A percentile compares a stretch with the other conserved stretches of the same genome.
Conservation (phyloP, 306 rosid species). For the Boehmeria nivea region DNA sequence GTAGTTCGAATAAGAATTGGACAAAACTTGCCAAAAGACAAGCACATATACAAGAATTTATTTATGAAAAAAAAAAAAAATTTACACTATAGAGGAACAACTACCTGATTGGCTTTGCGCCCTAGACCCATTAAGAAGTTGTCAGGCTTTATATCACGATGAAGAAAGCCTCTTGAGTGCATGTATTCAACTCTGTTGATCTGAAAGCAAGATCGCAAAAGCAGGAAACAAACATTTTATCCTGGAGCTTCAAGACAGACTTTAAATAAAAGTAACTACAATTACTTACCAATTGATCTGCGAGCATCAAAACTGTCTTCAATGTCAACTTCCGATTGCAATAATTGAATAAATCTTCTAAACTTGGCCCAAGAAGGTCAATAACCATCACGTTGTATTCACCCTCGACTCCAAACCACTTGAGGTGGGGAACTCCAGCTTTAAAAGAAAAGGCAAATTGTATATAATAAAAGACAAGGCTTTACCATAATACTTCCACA, state of each 20-base stretch:
- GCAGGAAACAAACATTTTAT: conserved; percentile 3
- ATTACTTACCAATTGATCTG: conserved; percentile 88
- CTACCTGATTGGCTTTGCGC: conserved; percentile 96
- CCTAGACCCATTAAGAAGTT: conserved; percentile 98
- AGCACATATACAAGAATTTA: neutral
- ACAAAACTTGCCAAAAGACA: neutral
- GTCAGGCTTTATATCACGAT: conserved; percentile 98
- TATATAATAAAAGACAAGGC: conserved; percentile 11
- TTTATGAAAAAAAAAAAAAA: neutral
- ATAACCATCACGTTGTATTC: conserved; percentile 95
- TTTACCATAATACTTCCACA: no score
- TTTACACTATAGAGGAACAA: conserved; percentile 3
- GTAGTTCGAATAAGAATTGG: neutral
- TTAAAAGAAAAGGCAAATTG: conserved; percentile 30
- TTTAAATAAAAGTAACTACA: conserved; percentile 11
- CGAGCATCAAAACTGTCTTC: conserved; percentile 97
- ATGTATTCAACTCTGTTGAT: conserved; percentile 97
- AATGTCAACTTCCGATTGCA: conserved; percentile 82
- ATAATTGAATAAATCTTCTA: conserved; percentile 95
- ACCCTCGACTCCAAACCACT: conserved; percentile 98
- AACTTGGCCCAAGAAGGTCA: conserved; percentile 99
- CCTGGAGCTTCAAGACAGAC: conserved; percentile 11
- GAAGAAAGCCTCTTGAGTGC: conserved; percentile 99
- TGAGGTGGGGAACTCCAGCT: conserved; percentile 98
- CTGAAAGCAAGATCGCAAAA: conserved; percentile 41